A percentile compares a stretch with the other conserved stretches of the same genome.
phyloP scores from a whole-genome alignment of 169 alveolate genomes.

The Plasmodium yoelii region DNA sequence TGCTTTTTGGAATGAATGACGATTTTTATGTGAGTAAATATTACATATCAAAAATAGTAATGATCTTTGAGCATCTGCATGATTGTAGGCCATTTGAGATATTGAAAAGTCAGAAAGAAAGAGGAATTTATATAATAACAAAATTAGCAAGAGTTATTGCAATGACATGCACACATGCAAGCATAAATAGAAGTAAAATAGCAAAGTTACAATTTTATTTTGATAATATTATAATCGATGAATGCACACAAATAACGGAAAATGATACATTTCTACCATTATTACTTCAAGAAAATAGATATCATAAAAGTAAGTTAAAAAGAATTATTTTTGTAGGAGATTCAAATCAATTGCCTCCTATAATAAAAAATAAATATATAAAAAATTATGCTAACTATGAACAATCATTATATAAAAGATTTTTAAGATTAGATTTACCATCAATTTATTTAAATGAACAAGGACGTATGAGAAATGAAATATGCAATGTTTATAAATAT shows the following conservation, averaged over 20 bases:
- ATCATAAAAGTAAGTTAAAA: slow-evolving; percentile 84
- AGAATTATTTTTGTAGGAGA: slow-evolving; percentile 94
- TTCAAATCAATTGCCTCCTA: slow-evolving; percentile 95
- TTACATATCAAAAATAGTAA: slow-evolving; percentile 67
- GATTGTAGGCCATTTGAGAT: slow-evolving; percentile 94
- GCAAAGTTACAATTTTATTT: slow-evolving; percentile 84
- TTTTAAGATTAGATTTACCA: slow-evolving; percentile 90
- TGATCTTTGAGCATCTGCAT: slow-evolving; percentile 80
- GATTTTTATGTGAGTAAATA: slow-evolving; percentile 41
- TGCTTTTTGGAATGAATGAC: slow-evolving; percentile 9
- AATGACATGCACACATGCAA: slow-evolving; percentile 97
- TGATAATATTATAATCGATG: slow-evolving; percentile 91
- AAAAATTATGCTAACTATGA: slow-evolving; percentile 87
- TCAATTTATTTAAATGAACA: slow-evolving; percentile 87
- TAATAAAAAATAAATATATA: slow-evolving; percentile 89
- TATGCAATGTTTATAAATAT: slow-evolving; percentile 91
- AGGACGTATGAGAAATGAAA: slow-evolving; percentile 93
- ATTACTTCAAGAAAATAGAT: slow-evolving; percentile 87
- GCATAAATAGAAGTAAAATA: slow-evolving; percentile 90
- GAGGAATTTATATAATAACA: slow-evolving; percentile 93
- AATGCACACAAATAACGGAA: slow-evolving; percentile 92
- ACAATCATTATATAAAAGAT: slow-evolving; percentile 89
- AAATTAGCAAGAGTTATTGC: slow-evolving; percentile 94
- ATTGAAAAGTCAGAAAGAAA: slow-evolving; percentile 91
- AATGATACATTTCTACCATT: slow-evolving; percentile 94